Evolutionary conservation across 495 filamentous ascomycete genomes (phyloP).

Genomic region (Penicillium samsonianum): DNA sequence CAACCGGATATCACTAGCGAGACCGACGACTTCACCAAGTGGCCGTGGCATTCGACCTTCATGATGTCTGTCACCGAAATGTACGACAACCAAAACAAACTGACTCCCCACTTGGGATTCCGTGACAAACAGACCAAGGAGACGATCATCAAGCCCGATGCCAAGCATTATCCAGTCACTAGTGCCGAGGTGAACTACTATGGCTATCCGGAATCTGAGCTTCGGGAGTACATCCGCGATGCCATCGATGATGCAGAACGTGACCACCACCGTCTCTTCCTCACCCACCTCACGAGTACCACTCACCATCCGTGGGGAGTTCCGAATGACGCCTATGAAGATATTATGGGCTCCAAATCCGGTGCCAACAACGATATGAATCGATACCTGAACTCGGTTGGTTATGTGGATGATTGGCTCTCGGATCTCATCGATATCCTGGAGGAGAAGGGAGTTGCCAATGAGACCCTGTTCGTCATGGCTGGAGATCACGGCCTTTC

Average conservation of each 20-base stretch:
- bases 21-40: constrained; percentile 30
- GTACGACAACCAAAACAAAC: constrained; percentile 47
- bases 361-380: constrained; percentile 37
- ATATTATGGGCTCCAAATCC: constrained; percentile 22
- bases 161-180: constrained; percentile 41
- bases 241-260: constrained; percentile 46
- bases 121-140: constrained; percentile 43
- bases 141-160: constrained; percentile 37
- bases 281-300: constrained; percentile 51
- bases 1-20: constrained; percentile 28
- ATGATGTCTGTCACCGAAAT: constrained; percentile 53
- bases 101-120: constrained; percentile 46
- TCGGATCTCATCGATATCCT: constrained; percentile 38
- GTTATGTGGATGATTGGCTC: constrained; percentile 44
- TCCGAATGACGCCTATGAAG: constrained; percentile 34
- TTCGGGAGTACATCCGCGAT: constrained; percentile 50
- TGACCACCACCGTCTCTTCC: constrained; percentile 46
- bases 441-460: constrained; percentile 41
- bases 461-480: constrained; percentile 48
- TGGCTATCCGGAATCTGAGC: constrained; percentile 47
- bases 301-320: constrained; percentile 51
- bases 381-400: constrained; percentile 45
- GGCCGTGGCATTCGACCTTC: constrained; percentile 49
- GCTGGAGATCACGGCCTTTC: constrained; percentile 49
- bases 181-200: constrained; percentile 51